These are phyloP conservation scores for Pseudonitzschia multistriata DNA, from an alignment of 108 stramenopile species.

Conservation along the genomic window DNA sequence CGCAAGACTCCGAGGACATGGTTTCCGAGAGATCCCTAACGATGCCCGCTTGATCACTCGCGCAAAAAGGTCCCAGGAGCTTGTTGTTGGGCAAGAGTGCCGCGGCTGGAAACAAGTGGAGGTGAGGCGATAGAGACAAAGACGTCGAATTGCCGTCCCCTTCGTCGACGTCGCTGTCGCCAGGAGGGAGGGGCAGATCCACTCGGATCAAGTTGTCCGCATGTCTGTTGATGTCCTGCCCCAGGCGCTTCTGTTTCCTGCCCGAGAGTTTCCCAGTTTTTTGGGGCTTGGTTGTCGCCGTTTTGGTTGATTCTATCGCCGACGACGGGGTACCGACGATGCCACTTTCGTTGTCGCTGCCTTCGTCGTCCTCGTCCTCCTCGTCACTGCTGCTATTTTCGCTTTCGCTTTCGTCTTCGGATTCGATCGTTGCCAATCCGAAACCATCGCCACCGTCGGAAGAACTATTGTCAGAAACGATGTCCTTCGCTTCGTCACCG, in stretches of 20 bases:
- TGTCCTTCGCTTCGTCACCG: not conserved
- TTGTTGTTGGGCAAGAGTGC: not conserved
- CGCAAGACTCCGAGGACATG: not conserved
- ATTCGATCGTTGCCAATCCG: slow-evolving; percentile 6
- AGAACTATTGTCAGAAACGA: not conserved
- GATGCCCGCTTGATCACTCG: not conserved
- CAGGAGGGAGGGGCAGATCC: not conserved
- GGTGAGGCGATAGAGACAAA: not conserved
- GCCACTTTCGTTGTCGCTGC: not conserved
- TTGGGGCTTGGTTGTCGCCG: not conserved
- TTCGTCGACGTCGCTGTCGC: not conserved
- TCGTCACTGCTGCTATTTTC: not conserved
- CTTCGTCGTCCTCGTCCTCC: not conserved
- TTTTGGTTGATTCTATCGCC: not conserved
- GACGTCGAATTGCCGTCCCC: not conserved
- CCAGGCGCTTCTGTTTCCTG: slow-evolving; percentile 11
- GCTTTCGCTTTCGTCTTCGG: slow-evolving; percentile 15
- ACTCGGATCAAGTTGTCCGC: slow-evolving; percentile 9
- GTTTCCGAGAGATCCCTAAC: not conserved
- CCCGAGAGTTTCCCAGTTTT: slow-evolving; percentile 2
- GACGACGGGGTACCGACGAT: not conserved
- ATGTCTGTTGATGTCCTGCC: slow-evolving; percentile 17
- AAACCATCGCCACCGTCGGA: slow-evolving; percentile 2
- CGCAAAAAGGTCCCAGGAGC: not conserved
- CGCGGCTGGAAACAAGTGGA: slow-evolving; percentile 8